A percentile compares a stretch with the other conserved stretches of the same genome.
phyloP scores from a whole-genome alignment of 2,329 filamentous ascomycete species.

The Rutstroemia sydowiana region DNA sequence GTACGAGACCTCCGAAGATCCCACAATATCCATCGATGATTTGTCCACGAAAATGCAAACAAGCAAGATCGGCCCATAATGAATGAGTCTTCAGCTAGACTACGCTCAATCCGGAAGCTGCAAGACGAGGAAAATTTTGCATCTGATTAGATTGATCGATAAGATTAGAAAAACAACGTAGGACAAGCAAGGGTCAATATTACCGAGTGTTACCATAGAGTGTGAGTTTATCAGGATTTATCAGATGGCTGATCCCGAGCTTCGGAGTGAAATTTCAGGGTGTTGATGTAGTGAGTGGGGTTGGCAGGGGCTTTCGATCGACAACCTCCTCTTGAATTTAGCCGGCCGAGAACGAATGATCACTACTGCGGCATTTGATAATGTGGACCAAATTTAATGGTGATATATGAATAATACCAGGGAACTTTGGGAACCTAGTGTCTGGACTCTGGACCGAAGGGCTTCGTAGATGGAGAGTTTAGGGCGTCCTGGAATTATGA shows the following conservation, averaged over 20 bases:
- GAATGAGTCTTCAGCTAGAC: not conserved
- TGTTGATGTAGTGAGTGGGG: constrained; percentile 9
- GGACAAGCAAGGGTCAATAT: too few relatives aligned
- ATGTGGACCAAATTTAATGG: not conserved
- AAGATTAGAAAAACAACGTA: constrained; percentile 1
- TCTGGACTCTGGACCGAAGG: not conserved
- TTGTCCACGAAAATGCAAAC: not conserved
- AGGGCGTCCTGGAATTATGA: not conserved
- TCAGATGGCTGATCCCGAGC: not conserved
- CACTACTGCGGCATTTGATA: not conserved
- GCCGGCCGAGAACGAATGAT: not conserved
- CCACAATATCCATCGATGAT: not conserved
- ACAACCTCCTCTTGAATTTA: not conserved
- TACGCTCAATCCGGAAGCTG: not conserved
- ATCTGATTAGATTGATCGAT: constrained; percentile 12
- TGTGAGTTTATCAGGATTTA: not conserved
- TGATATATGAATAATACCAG: not conserved
- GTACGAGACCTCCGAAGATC: too few relatives aligned
- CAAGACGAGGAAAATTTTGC: not conserved
- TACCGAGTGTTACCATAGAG: not conserved
- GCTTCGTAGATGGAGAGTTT: not conserved
- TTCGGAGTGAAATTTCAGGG: not conserved
- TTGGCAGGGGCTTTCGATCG: not conserved
- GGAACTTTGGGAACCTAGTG: not conserved
- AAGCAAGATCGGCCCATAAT: not conserved